These are phyloP conservation scores for Verticillium tricorpus DNA, from an alignment of 2,329 filamentous ascomycete genomes.

Conservation along the genomic window DNA sequence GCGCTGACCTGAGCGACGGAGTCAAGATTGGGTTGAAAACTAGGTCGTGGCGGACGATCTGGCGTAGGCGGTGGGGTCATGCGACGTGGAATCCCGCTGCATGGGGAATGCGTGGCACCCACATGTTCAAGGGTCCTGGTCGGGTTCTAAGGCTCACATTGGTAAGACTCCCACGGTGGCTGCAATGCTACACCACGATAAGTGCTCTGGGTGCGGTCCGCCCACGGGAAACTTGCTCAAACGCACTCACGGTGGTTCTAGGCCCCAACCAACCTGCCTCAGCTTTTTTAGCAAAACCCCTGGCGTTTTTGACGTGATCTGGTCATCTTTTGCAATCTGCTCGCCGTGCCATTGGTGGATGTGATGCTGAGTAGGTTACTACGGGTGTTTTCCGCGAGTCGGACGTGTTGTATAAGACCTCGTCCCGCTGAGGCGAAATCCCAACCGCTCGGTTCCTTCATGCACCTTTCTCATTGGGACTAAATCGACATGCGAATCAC, in stretches of 20 bases:
- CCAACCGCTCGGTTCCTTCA: not conserved
- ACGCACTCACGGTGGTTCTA: not conserved
- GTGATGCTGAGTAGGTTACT: not conserved
- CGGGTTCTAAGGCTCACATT: not conserved
- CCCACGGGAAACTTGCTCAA: slow-evolving; percentile 2
- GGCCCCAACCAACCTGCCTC: not conserved
- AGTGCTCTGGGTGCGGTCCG: not conserved
- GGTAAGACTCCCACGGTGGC: not conserved
- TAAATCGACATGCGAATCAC: not conserved
- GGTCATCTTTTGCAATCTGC: slow-evolving; percentile 1
- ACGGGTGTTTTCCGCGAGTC: not conserved
- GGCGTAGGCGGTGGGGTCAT: not conserved
- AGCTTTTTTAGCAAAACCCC: not conserved
- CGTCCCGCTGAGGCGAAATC: not conserved
- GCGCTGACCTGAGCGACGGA: not conserved
- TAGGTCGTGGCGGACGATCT: not conserved
- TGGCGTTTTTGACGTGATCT: not conserved
- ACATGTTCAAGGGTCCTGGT: not conserved
- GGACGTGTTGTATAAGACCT: not conserved
- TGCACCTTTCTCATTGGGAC: not conserved
- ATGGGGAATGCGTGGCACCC: not conserved
- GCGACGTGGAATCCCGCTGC: not conserved
- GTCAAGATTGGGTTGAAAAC: not conserved
- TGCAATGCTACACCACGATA: not conserved
- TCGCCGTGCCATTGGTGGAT: not conserved